Evolutionary conservation across 2,329 filamentous ascomycete genomes (phyloP), one percentile per base, ranked within the genome.

Genomic region (Beauveria pseudobassiana): DNA sequence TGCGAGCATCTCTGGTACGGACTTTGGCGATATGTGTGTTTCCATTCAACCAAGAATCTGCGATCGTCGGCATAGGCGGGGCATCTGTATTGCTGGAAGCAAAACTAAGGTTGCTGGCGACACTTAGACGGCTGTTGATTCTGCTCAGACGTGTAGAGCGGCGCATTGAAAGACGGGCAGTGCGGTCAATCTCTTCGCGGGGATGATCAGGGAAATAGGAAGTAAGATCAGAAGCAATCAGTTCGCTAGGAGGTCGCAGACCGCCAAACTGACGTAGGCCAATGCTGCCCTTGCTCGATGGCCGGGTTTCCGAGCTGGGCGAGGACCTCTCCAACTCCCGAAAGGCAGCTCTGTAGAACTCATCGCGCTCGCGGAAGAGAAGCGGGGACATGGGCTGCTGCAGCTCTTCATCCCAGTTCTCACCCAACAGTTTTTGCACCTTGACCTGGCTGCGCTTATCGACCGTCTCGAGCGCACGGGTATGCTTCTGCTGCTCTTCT

Each of bases 191-290:
- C 68, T 96, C 91, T 72, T 96, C 93, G 61, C 91, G 87, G 55
- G 93, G 87, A 69, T 98, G 93, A 70, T 96, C 92, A 0, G 95
- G 95, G 81, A 99, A 99, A 79, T 98, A 99, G 0, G 93, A 96
- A 1, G 91, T 95, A 63, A 99, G 80, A 72, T 99, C 95, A 24
- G 95, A 96, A 28, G 93, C 93, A 71, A 99, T 99, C 72, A 99
- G 84, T 78, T 99, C 95, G 77, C 93, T 98, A 1, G 95, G 95
- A 20, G 95, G 95, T 68, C 95, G 84, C 65, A 95, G 87, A 40
- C 93, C 93, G 69, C 96, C 95, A 75, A 98, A 98, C 66, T 89
- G 88, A 66, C 89, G 87, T 51, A 93, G 78, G 30, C 86, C 80
- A 34, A 75, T 78, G 69, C 85, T 85, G 63, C 77, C 77, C 45